Evolutionary conservation across 768 basidiomycete genomes (phyloP), one percentile per base, ranked within the genome.

Genomic region (Auriscalpium vulgare): DNA sequence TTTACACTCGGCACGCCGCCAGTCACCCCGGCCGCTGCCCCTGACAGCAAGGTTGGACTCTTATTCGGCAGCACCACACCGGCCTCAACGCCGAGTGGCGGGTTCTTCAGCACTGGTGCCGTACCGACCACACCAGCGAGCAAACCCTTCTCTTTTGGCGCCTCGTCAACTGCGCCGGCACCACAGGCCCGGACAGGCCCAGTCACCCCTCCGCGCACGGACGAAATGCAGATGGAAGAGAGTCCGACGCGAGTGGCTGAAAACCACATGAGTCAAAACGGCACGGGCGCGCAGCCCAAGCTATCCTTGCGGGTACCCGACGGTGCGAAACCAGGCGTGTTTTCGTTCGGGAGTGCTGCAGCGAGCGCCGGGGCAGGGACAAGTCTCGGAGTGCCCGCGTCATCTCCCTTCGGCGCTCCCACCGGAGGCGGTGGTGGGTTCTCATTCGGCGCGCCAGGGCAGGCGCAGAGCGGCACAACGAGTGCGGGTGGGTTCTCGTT

Each of bases 201-300:
- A n/a, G 70, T 73, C 6, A 88, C 87, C 0, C 86, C 87, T 10
- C 88, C 88, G 2, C 81, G 75, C 55, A 73, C 74, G 37, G 84
- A 83, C 50, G 88, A 88, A 57, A 79, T 86, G 60, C 79, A 71
- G 55, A 91, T 91, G 88, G 88, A 91, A 43, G 88, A 90, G 68
- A 91, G 88, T 61, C 88, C 88, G 1, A 82, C 79, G 3, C 76
- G 65, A 56, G 53, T 38, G 65, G 85, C 9, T 70, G 63, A 78
- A 79, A 49, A 59, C 70, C 21, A 4, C 7, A 2, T 29, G 29
- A 29, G 29, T 29, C 29, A 29, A 29, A 80, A 76, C 57, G 71
- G 71, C 14, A 67, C 55, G 46, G 71, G 71, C 14, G 67, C 55
- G 46, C 49, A 50, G 43, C 56, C 60, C 8, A 54, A 58, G 40